Base-by-base conservation (phyloP, 257 asterid species). In the Solanum stenotomum region DNA sequence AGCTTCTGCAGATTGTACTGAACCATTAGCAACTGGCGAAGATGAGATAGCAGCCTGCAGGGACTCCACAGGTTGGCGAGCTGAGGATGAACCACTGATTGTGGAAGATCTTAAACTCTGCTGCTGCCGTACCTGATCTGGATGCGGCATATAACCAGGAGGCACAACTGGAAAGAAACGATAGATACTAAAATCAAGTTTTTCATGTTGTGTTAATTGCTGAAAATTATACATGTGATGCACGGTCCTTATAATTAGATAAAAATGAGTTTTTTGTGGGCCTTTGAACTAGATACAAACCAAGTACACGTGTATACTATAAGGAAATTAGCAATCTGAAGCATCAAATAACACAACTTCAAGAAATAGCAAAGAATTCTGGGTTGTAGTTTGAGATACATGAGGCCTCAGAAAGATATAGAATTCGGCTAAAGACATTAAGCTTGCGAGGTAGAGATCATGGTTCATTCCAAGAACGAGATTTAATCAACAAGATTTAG, bases 131-230 rank as follows among this genome's bases (percentile, higher is more conserved):
- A 31, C 49, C 29, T 56, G 85, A 87, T 67, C 59, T 56, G 5
- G 56, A 42, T 82, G 85, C 67, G 34, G 89, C 87, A 86, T 12
- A 38, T 23, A 70, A 86, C 52, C 22, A 38, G 90, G 65, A 35
- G 76, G 90, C 77, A 38, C 56, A 83, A 49, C 91, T 89, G 89
- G 78, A 82, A 81, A 8, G n/a, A 86, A n/a, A 46, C 27, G 25
- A n/a, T 34, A 70, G 22, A 67, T n/a, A 63, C 27, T 27, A 68
- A 37, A 25, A 38, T 72, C 84, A 44, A 31, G 86, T 49, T 25
- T 49, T 29, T 46, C 42, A 56, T 83, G 74, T 56, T 14, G 9
- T 40, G 72, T 29, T 83, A 27, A 83, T 83, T 13, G 68, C 86
- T 31, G 84, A 77, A 38, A 40, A 77, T 77, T 77, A 77, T 40